A percentile compares a stretch with the other conserved stretches of the same genome.
phyloP scores from a whole-genome alignment of 1,139 yeast species.

The Taphrina confusa region DNA sequence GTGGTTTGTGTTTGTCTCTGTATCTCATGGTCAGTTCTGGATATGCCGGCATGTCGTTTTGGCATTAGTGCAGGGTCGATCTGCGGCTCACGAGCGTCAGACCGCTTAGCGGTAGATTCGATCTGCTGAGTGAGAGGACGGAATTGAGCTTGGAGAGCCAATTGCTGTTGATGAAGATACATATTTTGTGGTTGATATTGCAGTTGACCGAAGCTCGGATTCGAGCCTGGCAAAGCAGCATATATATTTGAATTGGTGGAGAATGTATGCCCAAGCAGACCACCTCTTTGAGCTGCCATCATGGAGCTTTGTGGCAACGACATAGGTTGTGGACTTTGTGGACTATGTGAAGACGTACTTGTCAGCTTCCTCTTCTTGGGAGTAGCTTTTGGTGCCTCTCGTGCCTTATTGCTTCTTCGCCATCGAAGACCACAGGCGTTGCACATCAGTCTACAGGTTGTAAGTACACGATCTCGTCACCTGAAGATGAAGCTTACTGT shows the following conservation, averaged over 20 bases:
- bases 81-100: not conserved
- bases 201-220: slow-evolving; percentile 11
- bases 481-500: not conserved
- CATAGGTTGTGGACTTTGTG: slow-evolving; percentile 24
- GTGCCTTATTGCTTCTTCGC: slow-evolving; percentile 15
- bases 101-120: not conserved
- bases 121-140: not conserved
- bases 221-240: not conserved
- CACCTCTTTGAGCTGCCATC: slow-evolving; percentile 25
- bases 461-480: not conserved
- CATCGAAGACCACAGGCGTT: slow-evolving; percentile 24
- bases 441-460: slow-evolving; percentile 11
- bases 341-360: slow-evolving; percentile 7
- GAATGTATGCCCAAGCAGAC: not conserved
- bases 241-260: not conserved
- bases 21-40: not conserved
- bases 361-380: slow-evolving; percentile 11
- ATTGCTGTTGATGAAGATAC: slow-evolving; percentile 18
- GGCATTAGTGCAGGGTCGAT: slow-evolving; percentile 17
- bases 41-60: not conserved
- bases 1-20: not conserved
- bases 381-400: slow-evolving; percentile 12
- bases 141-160: slow-evolving; percentile 13
- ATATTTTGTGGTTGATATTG: slow-evolving; percentile 24
- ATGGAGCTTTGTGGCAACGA: slow-evolving; percentile 16